These are phyloP conservation scores for Populus hybrid DNA, from an alignment of 441 rosid genomes.

Conservation along the genomic window DNA sequence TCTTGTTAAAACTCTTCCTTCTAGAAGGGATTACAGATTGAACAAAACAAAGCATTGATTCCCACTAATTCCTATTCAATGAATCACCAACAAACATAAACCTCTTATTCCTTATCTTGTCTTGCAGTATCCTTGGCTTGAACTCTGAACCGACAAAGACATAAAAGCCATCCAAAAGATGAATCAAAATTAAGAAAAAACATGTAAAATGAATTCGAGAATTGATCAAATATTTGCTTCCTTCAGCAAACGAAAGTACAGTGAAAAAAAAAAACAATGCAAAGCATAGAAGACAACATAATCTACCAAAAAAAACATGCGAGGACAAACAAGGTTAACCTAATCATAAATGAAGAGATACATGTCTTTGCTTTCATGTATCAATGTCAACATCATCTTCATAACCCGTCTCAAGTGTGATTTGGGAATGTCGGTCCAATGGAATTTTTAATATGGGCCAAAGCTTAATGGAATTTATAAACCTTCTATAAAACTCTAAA, in stretches of 20 bases:
- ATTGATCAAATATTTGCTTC: constrained; percentile 2
- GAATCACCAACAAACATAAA: constrained; percentile 96
- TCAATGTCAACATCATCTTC: too few relatives aligned
- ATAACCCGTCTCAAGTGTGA: too few relatives aligned
- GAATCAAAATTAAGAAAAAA: neutral
- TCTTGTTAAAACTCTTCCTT: constrained; percentile 67
- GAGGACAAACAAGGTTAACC: too few relatives aligned
- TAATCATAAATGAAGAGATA: too few relatives aligned
- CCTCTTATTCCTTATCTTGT: constrained; percentile 83
- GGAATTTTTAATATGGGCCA: too few relatives aligned
- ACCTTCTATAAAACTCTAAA: too few relatives aligned
- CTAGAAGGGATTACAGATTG: constrained; percentile 69
- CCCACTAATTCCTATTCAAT: constrained; percentile 87
- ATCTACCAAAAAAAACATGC: too few relatives aligned
- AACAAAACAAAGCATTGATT: constrained; percentile 87
- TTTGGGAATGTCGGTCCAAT: too few relatives aligned
- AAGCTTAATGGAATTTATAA: too few relatives aligned
- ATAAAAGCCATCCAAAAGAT: neutral
- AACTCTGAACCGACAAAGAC: constrained; percentile 35
- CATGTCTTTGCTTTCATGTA: too few relatives aligned
- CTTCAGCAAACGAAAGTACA: constrained; percentile 43
- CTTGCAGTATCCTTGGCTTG: constrained; percentile 59
- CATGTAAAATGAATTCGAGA: neutral
- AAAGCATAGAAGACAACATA: too few relatives aligned
- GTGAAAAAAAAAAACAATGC: too few relatives aligned